Conservation (phyloP, 139 green algal species). For the Pleodorina starrii region DNA sequence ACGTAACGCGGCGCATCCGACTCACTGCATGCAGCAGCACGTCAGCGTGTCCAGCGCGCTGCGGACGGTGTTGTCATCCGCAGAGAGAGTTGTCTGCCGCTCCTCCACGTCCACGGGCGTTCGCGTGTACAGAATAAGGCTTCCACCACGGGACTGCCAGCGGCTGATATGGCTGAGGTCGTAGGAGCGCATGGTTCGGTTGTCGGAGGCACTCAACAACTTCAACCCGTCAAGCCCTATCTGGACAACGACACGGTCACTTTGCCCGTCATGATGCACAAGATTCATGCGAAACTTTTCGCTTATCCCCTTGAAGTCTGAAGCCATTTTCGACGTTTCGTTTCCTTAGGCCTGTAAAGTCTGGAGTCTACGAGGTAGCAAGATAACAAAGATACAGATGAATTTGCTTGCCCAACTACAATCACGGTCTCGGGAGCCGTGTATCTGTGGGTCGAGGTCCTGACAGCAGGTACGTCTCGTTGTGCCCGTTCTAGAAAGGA, state of each 20-base stretch:
- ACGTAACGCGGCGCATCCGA: not conserved
- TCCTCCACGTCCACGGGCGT: slow-evolving; percentile 89
- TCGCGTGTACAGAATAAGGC: slow-evolving; percentile 86
- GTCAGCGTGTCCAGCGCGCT: slow-evolving; percentile 89
- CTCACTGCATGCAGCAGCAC: slow-evolving; percentile 90
- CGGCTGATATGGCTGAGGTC: slow-evolving; percentile 86
- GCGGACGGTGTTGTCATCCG: slow-evolving; percentile 76
- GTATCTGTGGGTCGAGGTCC: no score
- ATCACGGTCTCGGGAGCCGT: no score
- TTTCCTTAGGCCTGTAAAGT: no score
- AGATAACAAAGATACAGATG: no score
- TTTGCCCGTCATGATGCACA: slow-evolving; percentile 48
- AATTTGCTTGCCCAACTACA: no score
- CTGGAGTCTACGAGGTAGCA: no score
- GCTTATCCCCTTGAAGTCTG: slow-evolving; percentile 56
- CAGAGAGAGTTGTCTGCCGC: slow-evolving; percentile 77
- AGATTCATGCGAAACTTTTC: slow-evolving; percentile 63
- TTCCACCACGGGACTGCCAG: slow-evolving; percentile 69
- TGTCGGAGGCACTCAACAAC: slow-evolving; percentile 67
- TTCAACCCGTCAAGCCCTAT: slow-evolving; percentile 89
- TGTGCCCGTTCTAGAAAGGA: no score
- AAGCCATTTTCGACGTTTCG: slow-evolving; percentile 2
- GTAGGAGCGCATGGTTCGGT: slow-evolving; percentile 76
- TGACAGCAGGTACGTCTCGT: no score
- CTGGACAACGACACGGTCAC: slow-evolving; percentile 73